Base-by-base conservation (phyloP, 768 basidiomycete genomes). In the Suillus bovinus region DNA sequence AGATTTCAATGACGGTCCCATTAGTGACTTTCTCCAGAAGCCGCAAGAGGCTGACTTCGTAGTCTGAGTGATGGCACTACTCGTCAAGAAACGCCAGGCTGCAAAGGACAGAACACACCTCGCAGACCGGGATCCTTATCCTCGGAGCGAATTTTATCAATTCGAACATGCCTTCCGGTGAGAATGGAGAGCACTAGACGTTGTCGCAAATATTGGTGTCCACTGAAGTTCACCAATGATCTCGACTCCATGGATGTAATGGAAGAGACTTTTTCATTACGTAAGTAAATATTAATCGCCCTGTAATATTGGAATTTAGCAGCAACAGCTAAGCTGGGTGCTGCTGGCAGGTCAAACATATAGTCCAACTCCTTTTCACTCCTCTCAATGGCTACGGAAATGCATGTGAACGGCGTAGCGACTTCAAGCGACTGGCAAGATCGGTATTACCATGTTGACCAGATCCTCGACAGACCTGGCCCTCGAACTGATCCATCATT, bases 51-150 rank as follows among this genome's bases (percentile, higher is more conserved):
- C 91, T 95, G 54, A 96, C 86, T 79, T 99, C 97, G 75, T 89
- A 96, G 74, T 99, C 96, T 93, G 68, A 11, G 59, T 33, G 58
- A 29, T 55, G 11, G 31, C 36, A 61, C 42, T 10, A n/a, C 4
- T 49, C 61, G 33, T 33, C 49, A 53, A 52, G 58, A 49, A 63
- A 52, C 24, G 14, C 47, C 24, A 36, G n/a, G n/a, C 24, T 34
- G 29, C 16, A 39, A 38, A 59, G 47, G 55, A 42, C 16, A 50
- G 42, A 39, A 61, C 78, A 52, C 61, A 94, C 93, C 94, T 84
- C 87, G 80, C n/a, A 99, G 77, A 73, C 97, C 97, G 29, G 96
- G 96, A 73, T 99, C 91, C 69, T 94, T 94, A 76, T 98, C 95
- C 36, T 94, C 87, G 1, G 92, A 80, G 31, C 97, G 87, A 63